Base-by-base conservation (phyloP, 345 rosid genomes). In the Aurinia saxatilis region DNA sequence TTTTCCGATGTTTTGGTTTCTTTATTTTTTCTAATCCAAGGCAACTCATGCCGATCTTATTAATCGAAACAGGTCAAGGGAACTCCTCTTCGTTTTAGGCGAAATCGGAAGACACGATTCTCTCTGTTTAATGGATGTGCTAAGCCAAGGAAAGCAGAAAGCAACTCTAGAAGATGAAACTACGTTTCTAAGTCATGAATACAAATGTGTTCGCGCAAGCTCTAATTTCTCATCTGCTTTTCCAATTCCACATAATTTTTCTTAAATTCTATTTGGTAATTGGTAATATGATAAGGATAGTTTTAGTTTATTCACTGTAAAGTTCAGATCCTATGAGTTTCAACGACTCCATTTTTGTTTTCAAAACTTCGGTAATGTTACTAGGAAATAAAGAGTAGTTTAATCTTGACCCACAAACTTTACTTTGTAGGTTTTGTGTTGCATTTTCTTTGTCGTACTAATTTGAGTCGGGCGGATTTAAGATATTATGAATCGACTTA, bases 71-170 rank as follows among this genome's bases (percentile, higher is more conserved):
- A 89, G 95, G 82, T 50, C 5, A 83, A 74, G 67, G 83, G 85
- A 60, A 77, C 87, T 6, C 74, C 67, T 1, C 75, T 74, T 46
- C 80, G 80, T 1, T 14, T 82, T 5, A 54, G 74, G 29, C 75
- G 72, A 72, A 72, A 70, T 6, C 78, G 64, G 62, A 75, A 74
- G 9, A 72, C 87, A 13, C 65, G 76, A 15, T 75, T 87, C 69
- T 71, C 87, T 17, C 57, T 93, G 73, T 90, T 93, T 70, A 84
- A 82, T 16, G 82, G 79, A 57, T 81, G 88, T 59, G 75, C 68
- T 41, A 87, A 81, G 86, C 72, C 84, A 27, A 89, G 83, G 78
- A 82, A 76, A 72, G 27, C 74, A 11, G 83, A 77, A 34, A 77
- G 77, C 73, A 82, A 75, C 63, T 56, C 41, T 17, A 77, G 74